Evolutionary conservation across 371 early-diverging fungal genomes (phyloP), one percentile per base, ranked within the genome.

Genomic region (Saksenaea oblongispora): DNA sequence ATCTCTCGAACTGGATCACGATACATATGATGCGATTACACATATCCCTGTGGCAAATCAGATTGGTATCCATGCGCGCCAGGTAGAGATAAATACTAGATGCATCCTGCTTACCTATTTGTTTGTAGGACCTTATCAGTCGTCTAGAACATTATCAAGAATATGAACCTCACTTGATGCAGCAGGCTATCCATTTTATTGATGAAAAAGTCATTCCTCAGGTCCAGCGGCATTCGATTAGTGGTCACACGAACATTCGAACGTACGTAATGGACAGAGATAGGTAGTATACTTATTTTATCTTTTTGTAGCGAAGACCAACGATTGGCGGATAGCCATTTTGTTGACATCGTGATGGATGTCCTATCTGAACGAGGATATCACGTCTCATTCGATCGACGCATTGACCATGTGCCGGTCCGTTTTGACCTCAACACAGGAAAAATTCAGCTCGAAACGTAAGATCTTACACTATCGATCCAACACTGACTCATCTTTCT

Each of bases 291-390:
- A 28, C 31, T 53, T 8, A 1, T 37, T 2, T 1, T n/a, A 22
- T 24, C 14, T 56, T 15, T 35, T 0, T 11, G 24, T 65, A 87
- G 87, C 10, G 79, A 84, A n/a, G 78, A 85, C 41, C 69, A 75
- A 14, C 56, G 70, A 41, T 58, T 88, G 34, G 72, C 77, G 0
- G 74, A 87, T 44, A 71, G 73, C 22, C 79, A 83, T 59, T 78
- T 87, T 59, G 87, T 83, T 0, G 79, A 82, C 53, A 86, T 88
- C 42, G 80, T 87, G 15, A 87, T 88, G 75, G 88, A 87, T 64
- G 86, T 88, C 13, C 67, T 88, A 31, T 87, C 88, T 4, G 89
- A 88, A 51, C 83, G 89, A 54, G 89, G 89, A 34, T 88, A 85
- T 59, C 84, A 84, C 27, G 86, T 88, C 14, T 82, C 82, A 8